A percentile compares a stretch with the other conserved stretches of the same genome.
phyloP scores from a whole-genome alignment of 2,329 filamentous ascomycete species.

The Fusarium siculi region DNA sequence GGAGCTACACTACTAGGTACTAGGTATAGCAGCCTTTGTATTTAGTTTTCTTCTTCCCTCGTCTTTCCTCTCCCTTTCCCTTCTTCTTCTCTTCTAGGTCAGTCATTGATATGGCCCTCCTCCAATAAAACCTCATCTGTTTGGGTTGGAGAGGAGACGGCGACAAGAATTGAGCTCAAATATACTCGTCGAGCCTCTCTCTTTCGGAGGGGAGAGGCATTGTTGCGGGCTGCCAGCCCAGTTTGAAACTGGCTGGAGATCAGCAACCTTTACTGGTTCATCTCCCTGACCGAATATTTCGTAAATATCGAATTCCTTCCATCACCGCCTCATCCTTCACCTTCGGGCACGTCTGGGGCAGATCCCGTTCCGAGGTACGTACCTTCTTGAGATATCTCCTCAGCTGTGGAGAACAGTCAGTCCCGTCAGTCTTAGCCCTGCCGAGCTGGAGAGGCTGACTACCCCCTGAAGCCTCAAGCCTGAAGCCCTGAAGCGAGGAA shows the following conservation, averaged over 20 bases:
- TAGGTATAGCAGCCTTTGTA: neutral
- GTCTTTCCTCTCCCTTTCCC: neutral
- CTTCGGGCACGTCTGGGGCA: neutral
- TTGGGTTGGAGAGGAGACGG: slow-evolving; percentile 38
- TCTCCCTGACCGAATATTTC: neutral
- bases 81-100: slow-evolving; percentile 30
- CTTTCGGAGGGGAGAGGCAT: slow-evolving; percentile 25
- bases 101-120: slow-evolving; percentile 29
- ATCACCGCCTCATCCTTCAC: neutral
- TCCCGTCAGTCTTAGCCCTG: slow-evolving; percentile 2
- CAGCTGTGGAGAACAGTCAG: slow-evolving; percentile 29
- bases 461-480: slow-evolving; percentile 1
- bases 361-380: slow-evolving; percentile 22
- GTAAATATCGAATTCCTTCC: slow-evolving; percentile 10
- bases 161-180: neutral
- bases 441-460: slow-evolving; percentile 4
- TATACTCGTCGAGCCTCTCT: slow-evolving; percentile 25
- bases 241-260: slow-evolving; percentile 19
- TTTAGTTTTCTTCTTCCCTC: slow-evolving; percentile 24
- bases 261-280: neutral
- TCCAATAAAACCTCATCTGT: slow-evolving; percentile 28
- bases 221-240: slow-evolving; percentile 25
- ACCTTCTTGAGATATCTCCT: neutral
- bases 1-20: slow-evolving; percentile 14
- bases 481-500: neutral